Evolutionary conservation across 2,329 filamentous ascomycete genomes (phyloP), one percentile per base, ranked within the genome.

Genomic region (Metarhizium anisopliae): DNA sequence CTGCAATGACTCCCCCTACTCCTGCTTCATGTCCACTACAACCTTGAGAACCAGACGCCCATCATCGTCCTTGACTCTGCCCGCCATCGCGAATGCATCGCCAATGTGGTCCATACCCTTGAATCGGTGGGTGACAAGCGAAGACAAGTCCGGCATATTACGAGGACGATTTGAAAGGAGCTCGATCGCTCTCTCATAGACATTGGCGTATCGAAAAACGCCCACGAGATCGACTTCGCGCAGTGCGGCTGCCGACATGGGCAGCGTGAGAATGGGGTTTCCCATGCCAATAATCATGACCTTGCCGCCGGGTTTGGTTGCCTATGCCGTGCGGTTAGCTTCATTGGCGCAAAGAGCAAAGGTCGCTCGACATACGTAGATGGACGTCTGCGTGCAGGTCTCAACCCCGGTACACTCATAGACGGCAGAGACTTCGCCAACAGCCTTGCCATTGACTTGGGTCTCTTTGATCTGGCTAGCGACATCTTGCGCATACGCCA

Each of bases 381-480:
- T 90, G 4, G 85, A 80, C 6, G 83, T 82, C 67, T 92, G 88
- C 62, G 90, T 76, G 63, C 87, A 92, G 0, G 83, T 81, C 66
- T 89, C 87, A 25, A 90, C 87, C 8, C 89, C 89, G 0, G 89
- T 92, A 66, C 87, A 91, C 71, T 92, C 88, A 64, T 87, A 90
- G 2, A 87, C 85, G 1, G 82, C 81, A 52, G 83, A 79, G 0
- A 88, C 79, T 64, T 89, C 84, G 0, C 74, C 82, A 58, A 88
- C 77, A 13, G 79, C 75, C 60, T 73, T 66, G 8, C 73, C 74
- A 1, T 65, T 63, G 2, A 72, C 66, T 38, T 61, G 59, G 0
- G 70, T 68, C 36, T 62, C 62, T 62, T 71, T 73, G 52, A 79
- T 69, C 56, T 70, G 63, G 53, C 68, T 70, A 1, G 82, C 77